Base-by-base conservation (phyloP, 345 rosid genomes). In the Hypericum perforatum region DNA sequence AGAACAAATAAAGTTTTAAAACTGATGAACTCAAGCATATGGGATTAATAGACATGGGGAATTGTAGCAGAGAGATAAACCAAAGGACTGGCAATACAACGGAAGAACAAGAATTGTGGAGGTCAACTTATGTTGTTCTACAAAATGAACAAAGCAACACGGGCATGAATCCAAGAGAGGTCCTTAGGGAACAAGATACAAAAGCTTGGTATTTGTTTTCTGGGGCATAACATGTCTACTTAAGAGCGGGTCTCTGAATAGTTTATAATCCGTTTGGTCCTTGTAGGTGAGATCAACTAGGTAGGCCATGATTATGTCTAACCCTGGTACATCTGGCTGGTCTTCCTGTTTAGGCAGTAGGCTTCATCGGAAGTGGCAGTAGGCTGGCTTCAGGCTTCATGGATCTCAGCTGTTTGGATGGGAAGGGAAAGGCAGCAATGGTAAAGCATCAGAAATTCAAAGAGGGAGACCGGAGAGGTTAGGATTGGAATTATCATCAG, bases 371-470 rank as follows among this genome's bases (percentile, higher is more conserved):
- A 71, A 71, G 79, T 60, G 81, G 76, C 81, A 63, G 82, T 74
- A 75, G 85, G 75, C 83, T 65, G 81, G 89, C 97, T 73, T 85
- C 97, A 73, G 95, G 97, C 95, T 76, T 79, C 96, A 68, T 71
- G 73, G 73, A 77, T 76, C 71, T 81, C 86, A 76, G 95, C 98
- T 87, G 95, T 91, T 82, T 73, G 72, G 62, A 65, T 70, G 80
- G 95, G 80, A 73, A 58, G 70, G 83, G 80, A 76, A 71, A 81
- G 89, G 82, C 82, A 83, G 76, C 78, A 78, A 59, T 74, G 84
- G 85, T 75, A 76, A 75, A 75, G 67, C 76, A 86, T 90, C 84
- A 84, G 97, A 86, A 60, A 63, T 72, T 76, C 52, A 56, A 56
- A 70, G 57, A 72, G 80, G 87, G 73, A 58, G 72, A 62, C 52